phyloP scores from a whole-genome alignment of 192 early-diverging fungal genomes.

The Coemansia sp. region DNA sequence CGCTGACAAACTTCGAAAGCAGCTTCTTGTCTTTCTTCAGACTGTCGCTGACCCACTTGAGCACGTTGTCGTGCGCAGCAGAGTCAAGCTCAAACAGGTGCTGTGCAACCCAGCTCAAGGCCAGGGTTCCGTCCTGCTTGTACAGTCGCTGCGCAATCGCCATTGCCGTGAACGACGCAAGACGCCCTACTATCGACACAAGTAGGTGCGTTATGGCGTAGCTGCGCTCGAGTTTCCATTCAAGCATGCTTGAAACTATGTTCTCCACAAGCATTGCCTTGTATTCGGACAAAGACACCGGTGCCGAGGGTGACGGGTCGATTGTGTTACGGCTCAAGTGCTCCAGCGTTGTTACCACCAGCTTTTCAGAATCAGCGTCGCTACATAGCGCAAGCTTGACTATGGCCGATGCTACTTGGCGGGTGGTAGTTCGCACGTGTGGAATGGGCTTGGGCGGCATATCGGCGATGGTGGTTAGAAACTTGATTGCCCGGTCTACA shows the following conservation, averaged over 20 bases:
- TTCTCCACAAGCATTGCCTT: background rate
- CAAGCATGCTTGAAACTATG: background rate
- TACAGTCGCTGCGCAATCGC: conserved; percentile 3
- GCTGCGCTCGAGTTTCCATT: background rate
- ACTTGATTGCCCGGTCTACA: conserved; percentile 2
- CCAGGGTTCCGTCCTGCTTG: background rate
- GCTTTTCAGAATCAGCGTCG: background rate
- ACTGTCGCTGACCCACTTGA: conserved; percentile 14
- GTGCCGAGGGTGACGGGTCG: background rate
- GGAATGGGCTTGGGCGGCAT: conserved; percentile 22
- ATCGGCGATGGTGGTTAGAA: conserved; percentile 12
- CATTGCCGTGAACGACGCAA: background rate
- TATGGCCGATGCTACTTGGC: background rate
- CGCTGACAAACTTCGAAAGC: conserved; percentile 1
- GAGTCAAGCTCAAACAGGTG: conserved; percentile 8
- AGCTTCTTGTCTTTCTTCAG: background rate
- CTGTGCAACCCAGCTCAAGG: conserved; percentile 14
- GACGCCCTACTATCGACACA: background rate
- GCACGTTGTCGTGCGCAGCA: conserved; percentile 7
- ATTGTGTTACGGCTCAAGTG: conserved; percentile 2
- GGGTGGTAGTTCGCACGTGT: background rate
- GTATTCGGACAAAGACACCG: background rate
- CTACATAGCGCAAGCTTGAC: background rate
- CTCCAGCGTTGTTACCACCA: background rate
- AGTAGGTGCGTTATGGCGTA: conserved; percentile 3